These are phyloP conservation scores for Gnetum montanum DNA, from an alignment of 75 land plant species.

Conservation along the genomic window DNA sequence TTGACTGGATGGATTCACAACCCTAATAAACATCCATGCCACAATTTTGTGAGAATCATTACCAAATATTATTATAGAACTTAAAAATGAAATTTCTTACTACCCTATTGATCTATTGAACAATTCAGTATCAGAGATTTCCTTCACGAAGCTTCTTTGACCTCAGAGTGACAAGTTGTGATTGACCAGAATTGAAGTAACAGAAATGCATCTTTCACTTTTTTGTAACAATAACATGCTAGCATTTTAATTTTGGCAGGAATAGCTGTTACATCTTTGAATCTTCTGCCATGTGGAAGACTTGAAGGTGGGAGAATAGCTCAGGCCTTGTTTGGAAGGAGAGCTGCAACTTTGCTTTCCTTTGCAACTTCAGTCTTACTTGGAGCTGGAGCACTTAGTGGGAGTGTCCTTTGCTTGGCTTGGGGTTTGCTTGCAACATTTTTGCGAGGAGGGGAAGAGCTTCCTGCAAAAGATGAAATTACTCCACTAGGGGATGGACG, in stretches of 20 bases:
- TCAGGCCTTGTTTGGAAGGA: constrained; percentile 84
- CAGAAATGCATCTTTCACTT: too few relatives aligned
- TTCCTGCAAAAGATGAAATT: constrained; percentile 96
- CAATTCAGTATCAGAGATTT: too few relatives aligned
- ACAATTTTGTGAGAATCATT: too few relatives aligned
- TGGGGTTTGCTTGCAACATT: constrained; percentile 95
- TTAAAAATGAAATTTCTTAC: too few relatives aligned
- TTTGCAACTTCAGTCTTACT: constrained; percentile 64
- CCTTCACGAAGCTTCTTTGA: too few relatives aligned
- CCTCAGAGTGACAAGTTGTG: too few relatives aligned
- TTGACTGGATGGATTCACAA: too few relatives aligned
- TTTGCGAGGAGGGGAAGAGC: constrained; percentile 93
- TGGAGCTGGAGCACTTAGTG: constrained; percentile 84
- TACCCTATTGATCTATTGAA: too few relatives aligned
- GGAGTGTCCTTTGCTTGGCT: constrained; percentile 76
- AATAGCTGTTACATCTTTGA: constrained; percentile 91
- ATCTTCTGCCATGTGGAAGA: constrained; percentile 81
- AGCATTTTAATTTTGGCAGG: constrained; percentile 58
- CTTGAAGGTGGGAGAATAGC: constrained; percentile 97
- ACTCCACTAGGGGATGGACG: constrained; percentile 72
- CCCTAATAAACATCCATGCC: too few relatives aligned
- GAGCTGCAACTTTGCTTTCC: constrained; percentile 58
- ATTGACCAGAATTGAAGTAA: too few relatives aligned
- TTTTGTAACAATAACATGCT: too few relatives aligned
- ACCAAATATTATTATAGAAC: too few relatives aligned